Conservation (phyloP, 208 protist species). For the Leishmania guyanensis region DNA sequence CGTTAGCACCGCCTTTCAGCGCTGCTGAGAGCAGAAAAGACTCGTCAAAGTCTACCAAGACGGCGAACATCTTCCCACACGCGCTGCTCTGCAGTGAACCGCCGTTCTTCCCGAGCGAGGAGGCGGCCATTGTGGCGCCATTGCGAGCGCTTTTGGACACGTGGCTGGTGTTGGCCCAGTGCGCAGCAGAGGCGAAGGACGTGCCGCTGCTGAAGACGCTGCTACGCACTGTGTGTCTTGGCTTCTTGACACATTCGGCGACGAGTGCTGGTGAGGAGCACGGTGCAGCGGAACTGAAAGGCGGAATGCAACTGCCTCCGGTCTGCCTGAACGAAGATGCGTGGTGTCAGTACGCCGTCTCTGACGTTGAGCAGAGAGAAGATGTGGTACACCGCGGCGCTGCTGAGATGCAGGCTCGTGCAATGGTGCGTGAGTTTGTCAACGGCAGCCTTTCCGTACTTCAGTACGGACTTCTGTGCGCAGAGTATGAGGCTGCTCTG, state of each 20-base stretch:
- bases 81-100: slow-evolving; percentile 10
- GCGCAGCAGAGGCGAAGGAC: slow-evolving; percentile 60
- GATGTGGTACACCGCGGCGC: not conserved
- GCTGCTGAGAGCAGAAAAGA: not conserved
- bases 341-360: slow-evolving; percentile 22
- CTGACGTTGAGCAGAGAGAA: not conserved
- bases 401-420: slow-evolving; percentile 9
- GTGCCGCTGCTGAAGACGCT: slow-evolving; percentile 44
- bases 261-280: not conserved
- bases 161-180: slow-evolving; percentile 50
- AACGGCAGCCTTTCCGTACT: slow-evolving; percentile 43
- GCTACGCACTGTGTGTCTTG: slow-evolving; percentile 44
- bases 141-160: slow-evolving; percentile 41
- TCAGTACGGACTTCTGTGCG: slow-evolving; percentile 42
- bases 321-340: slow-evolving; percentile 24
- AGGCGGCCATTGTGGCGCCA: slow-evolving; percentile 27
- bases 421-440: slow-evolving; percentile 37
- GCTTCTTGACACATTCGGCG: slow-evolving; percentile 28
- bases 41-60: slow-evolving; percentile 5
- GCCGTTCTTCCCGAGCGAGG: slow-evolving; percentile 13
- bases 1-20: not conserved
- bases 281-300: not conserved
- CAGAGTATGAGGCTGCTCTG: slow-evolving; percentile 21
- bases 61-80: slow-evolving; percentile 1
- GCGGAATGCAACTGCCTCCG: not conserved